These are phyloP conservation scores for Lachnellula cervina DNA, from an alignment of 2,329 filamentous ascomycete species.

Conservation along the genomic window DNA sequence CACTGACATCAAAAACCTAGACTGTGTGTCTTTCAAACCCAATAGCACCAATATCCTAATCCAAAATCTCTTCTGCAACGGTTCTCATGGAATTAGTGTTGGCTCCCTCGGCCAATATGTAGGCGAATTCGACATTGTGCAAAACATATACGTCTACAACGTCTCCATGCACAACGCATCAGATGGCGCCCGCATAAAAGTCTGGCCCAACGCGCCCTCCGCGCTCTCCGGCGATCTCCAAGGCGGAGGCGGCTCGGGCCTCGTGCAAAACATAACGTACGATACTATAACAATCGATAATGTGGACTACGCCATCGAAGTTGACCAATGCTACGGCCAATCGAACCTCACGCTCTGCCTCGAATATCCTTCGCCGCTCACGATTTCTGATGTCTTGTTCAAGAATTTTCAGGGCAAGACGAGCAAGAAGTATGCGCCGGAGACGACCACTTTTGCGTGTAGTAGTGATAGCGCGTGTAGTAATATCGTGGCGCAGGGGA, in stretches of 20 bases:
- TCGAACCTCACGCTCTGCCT: conserved; percentile 58
- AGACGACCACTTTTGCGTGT: conserved; percentile 44
- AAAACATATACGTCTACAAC: conserved; percentile 63
- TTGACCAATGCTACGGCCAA: conserved; percentile 63
- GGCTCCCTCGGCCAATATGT: conserved; percentile 65
- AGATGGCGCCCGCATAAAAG: conserved; percentile 68
- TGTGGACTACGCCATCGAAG: conserved; percentile 60
- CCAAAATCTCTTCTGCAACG: conserved; percentile 62
- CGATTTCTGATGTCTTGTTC: conserved; percentile 52
- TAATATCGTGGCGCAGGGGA: conserved; percentile 44
- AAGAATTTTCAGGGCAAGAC: conserved; percentile 53
- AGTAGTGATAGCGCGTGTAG: conserved; percentile 42
- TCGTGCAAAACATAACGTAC: conserved; percentile 63
- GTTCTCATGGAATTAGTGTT: conserved; percentile 69
- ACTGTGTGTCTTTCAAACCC: conserved; percentile 71
- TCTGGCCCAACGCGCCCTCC: conserved; percentile 54
- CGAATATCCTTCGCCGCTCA: conserved; percentile 49
- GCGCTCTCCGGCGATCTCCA: conserved; percentile 55
- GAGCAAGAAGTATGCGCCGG: conserved; percentile 38
- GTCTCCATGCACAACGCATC: conserved; percentile 54
- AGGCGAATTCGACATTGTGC: conserved; percentile 58
- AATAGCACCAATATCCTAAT: conserved; percentile 66
- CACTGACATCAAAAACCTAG: conserved; percentile 27
- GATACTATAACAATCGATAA: conserved; percentile 55
- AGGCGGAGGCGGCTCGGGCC: conserved; percentile 59